These are phyloP conservation scores for Fusarium robinianum DNA, from an alignment of 2,329 filamentous ascomycete species.

Conservation along the genomic window DNA sequence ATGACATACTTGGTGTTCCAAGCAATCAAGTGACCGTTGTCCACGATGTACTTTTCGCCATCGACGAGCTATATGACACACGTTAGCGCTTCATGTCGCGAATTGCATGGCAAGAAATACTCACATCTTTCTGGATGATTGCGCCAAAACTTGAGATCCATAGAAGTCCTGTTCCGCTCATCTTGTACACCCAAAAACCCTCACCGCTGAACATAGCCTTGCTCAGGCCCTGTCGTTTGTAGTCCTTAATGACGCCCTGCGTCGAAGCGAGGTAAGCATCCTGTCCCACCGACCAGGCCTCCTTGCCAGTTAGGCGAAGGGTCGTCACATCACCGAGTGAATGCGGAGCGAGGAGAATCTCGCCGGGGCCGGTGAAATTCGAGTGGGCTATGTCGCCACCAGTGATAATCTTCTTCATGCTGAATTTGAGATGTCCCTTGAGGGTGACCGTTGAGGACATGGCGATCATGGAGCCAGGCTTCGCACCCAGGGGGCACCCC, in stretches of 20 bases:
- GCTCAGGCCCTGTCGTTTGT: constrained; percentile 80
- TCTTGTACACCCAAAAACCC: constrained; percentile 87
- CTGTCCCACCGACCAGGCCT: constrained; percentile 82
- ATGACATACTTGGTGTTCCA: constrained; percentile 97
- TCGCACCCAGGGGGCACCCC: constrained; percentile 80
- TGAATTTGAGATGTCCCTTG: constrained; percentile 82
- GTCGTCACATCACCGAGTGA: constrained; percentile 85
- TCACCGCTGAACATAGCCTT: constrained; percentile 96
- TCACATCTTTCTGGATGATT: constrained; percentile 90
- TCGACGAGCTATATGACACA: constrained; percentile 53
- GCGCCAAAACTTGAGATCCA: constrained; percentile 95
- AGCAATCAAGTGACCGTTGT: constrained; percentile 91
- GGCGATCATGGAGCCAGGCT: constrained; percentile 88
- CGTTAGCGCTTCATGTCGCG: constrained; percentile 8
- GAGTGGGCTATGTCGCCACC: constrained; percentile 80
- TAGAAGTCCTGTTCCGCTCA: constrained; percentile 77
- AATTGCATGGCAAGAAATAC: constrained; percentile 40
- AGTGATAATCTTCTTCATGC: constrained; percentile 85
- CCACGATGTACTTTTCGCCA: constrained; percentile 87
- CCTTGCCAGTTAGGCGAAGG: constrained; percentile 71
- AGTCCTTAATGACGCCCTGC: constrained; percentile 84
- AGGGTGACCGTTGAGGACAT: constrained; percentile 90
- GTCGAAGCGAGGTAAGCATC: constrained; percentile 88
- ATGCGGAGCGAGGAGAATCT: constrained; percentile 80
- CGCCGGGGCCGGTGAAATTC: constrained; percentile 85